These are phyloP conservation scores for Ustilago sp. DNA, from an alignment of 1,284 basidiomycete species.

Conservation along the genomic window DNA sequence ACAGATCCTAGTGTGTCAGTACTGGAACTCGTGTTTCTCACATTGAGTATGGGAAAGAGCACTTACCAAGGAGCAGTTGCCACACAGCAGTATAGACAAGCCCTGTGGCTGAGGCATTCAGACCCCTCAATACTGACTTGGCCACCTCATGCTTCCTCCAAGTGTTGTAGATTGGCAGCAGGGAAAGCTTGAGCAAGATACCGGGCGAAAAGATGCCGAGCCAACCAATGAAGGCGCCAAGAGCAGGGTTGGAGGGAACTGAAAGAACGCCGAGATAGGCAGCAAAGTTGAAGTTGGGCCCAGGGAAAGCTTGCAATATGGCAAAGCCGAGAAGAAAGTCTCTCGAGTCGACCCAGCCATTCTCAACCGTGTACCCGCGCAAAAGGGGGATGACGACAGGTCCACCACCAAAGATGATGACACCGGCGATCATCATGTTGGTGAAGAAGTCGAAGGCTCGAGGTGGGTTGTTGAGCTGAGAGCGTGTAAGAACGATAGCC, in stretches of 20 bases:
- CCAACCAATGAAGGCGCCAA: slow-evolving; percentile 73
- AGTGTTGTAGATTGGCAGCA: slow-evolving; percentile 73
- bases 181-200: slow-evolving; percentile 73
- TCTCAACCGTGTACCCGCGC: slow-evolving; percentile 74
- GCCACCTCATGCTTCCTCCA: slow-evolving; percentile 71
- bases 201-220: slow-evolving; percentile 69
- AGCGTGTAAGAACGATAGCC: slow-evolving; percentile 69
- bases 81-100: slow-evolving; percentile 75
- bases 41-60: background rate
- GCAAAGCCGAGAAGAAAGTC: slow-evolving; percentile 76
- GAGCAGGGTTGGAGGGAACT: slow-evolving; percentile 65
- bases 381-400: slow-evolving; percentile 76
- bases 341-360: slow-evolving; percentile 72
- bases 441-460: slow-evolving; percentile 71
- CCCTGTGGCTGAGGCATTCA: slow-evolving; percentile 75
- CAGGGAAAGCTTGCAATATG: slow-evolving; percentile 71
- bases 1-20: background rate
- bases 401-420: slow-evolving; percentile 76
- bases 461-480: slow-evolving; percentile 63
- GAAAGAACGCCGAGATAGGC: slow-evolving; percentile 74
- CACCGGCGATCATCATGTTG: slow-evolving; percentile 72
- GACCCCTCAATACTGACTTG: slow-evolving; percentile 72
- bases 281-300: slow-evolving; percentile 76
- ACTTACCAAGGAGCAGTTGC: slow-evolving; percentile 71
- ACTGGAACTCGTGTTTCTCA: background rate